Percentiles rank a stretch among this genome's conserved stretches.
These are phyloP conservation scores for Paxillus ammoniavirescens DNA, from an alignment of 768 basidiomycete genomes.

Conservation along the genomic window DNA sequence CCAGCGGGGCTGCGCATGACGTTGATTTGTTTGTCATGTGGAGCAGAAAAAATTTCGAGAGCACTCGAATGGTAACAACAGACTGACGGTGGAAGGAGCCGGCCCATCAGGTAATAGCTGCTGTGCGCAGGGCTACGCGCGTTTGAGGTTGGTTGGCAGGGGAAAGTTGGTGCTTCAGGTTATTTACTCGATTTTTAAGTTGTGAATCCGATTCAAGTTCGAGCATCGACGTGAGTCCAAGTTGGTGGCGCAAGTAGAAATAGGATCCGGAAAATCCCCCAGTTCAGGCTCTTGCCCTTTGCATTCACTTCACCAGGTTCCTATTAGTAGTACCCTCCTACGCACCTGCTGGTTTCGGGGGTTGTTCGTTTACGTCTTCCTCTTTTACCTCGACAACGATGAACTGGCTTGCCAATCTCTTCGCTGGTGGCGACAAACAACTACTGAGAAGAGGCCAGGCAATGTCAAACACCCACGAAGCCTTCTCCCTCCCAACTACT, in stretches of 20 bases:
- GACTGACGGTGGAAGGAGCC: background rate
- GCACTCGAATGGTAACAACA: background rate
- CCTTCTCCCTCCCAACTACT: slow-evolving; percentile 80
- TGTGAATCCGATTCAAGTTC: no score
- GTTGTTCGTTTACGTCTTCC: background rate
- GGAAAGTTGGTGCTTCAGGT: no score
- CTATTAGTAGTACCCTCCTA: slow-evolving; percentile 1
- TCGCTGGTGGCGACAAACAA: slow-evolving; percentile 49
- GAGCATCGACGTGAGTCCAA: no score
- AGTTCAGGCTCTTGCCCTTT: background rate
- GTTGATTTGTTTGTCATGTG: slow-evolving; percentile 5
- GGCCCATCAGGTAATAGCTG: no score
- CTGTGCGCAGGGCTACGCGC: no score
- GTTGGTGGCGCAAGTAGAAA: background rate
- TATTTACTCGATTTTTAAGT: no score
- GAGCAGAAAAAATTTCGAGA: slow-evolving; percentile 13
- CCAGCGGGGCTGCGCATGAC: slow-evolving; percentile 2
- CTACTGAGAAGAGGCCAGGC: slow-evolving; percentile 59
- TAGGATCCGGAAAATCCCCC: slow-evolving; percentile 5
- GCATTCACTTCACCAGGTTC: slow-evolving; percentile 11
- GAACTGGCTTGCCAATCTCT: slow-evolving; percentile 74
- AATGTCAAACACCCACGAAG: slow-evolving; percentile 79
- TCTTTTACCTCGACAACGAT: slow-evolving; percentile 36
- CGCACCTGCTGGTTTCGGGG: background rate
- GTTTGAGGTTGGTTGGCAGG: no score